Percentiles rank a stretch among this genome's conserved stretches.
phyloP scores from a whole-genome alignment of 2,329 filamentous ascomycete species.

The Trichoderma sp. region DNA sequence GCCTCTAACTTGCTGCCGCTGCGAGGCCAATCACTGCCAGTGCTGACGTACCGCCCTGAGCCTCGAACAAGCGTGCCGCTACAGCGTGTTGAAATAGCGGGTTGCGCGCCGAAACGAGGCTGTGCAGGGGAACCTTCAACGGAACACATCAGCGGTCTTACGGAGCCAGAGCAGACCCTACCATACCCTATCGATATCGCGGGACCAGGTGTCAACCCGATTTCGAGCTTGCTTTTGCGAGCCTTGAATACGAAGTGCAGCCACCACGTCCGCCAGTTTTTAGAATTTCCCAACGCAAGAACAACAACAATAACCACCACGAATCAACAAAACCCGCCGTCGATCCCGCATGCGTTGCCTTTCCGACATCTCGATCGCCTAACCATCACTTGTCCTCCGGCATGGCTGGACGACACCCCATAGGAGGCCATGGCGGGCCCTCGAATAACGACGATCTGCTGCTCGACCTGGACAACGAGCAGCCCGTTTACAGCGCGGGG shows the following conservation, averaged over 20 bases:
- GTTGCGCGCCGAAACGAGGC: slow-evolving; percentile 20
- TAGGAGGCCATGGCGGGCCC: slow-evolving; percentile 48
- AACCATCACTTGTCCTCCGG: slow-evolving; percentile 42
- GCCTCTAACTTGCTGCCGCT: slow-evolving; percentile 5
- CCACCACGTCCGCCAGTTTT: not conserved
- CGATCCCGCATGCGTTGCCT: slow-evolving; percentile 36
- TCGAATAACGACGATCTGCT: slow-evolving; percentile 59
- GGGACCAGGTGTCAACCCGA: slow-evolving; percentile 15
- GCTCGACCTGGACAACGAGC: slow-evolving; percentile 70
- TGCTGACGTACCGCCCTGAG: slow-evolving; percentile 17
- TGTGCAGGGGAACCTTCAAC: slow-evolving; percentile 17
- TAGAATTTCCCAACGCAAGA: not conserved
- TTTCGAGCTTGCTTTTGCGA: not conserved
- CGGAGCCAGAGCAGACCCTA: not conserved
- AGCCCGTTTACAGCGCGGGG: slow-evolving; percentile 70
- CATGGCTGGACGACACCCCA: slow-evolving; percentile 59
- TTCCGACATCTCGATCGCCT: slow-evolving; percentile 30
- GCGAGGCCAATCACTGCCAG: slow-evolving; percentile 5
- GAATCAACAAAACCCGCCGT: not conserved
- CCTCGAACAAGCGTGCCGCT: slow-evolving; percentile 8
- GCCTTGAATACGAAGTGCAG: not conserved
- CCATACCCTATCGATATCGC: slow-evolving; percentile 13
- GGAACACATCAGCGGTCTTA: slow-evolving; percentile 16
- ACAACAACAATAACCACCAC: not conserved
- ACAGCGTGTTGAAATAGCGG: not conserved